A percentile compares a stretch with the other conserved stretches of the same genome.
Conservation (phyloP, 345 rosid genomes). For the Gossypioides kirkii region DNA sequence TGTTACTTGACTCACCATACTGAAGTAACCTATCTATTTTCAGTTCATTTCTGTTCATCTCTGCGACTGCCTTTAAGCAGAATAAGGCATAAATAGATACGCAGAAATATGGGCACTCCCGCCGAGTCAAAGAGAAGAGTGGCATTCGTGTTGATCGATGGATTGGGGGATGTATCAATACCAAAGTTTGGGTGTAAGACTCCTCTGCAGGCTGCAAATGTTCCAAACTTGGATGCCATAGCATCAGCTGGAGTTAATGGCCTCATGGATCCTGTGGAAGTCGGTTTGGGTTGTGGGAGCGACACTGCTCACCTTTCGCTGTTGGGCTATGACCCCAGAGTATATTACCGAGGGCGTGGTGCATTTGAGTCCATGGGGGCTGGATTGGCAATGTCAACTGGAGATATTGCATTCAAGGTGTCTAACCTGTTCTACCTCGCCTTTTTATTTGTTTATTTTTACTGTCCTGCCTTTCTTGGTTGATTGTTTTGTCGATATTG, state of each 20-base stretch:
- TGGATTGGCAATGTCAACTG: conserved; percentile 94
- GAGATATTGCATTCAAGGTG: conserved; percentile 62
- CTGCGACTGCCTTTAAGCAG: neutral
- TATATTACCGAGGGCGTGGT: conserved; percentile 88
- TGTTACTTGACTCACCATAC: neutral
- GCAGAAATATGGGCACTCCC: conserved; percentile 35
- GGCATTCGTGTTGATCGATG: conserved; percentile 87
- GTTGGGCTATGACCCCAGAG: conserved; percentile 85
- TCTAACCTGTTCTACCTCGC: neutral
- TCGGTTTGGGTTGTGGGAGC: conserved; percentile 97
- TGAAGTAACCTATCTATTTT: conserved; percentile 1
- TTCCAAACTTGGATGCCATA: conserved; percentile 77
- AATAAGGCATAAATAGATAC: conserved; percentile 2
- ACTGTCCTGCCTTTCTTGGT: neutral
- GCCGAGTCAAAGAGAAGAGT: conserved; percentile 56
- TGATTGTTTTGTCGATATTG: neutral
- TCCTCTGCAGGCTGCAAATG: conserved; percentile 71
- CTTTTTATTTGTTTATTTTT: neutral
- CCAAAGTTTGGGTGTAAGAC: conserved; percentile 71
- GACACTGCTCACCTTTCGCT: conserved; percentile 98
- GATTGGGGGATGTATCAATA: conserved; percentile 84
- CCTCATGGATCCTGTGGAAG: conserved; percentile 99
- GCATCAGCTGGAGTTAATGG: conserved; percentile 92
- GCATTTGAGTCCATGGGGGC: conserved; percentile 99
- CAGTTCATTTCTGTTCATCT: conserved; percentile 9